These are phyloP conservation scores for Millerozyma acaciae DNA, from an alignment of 805 yeast species.

Conservation along the genomic window DNA sequence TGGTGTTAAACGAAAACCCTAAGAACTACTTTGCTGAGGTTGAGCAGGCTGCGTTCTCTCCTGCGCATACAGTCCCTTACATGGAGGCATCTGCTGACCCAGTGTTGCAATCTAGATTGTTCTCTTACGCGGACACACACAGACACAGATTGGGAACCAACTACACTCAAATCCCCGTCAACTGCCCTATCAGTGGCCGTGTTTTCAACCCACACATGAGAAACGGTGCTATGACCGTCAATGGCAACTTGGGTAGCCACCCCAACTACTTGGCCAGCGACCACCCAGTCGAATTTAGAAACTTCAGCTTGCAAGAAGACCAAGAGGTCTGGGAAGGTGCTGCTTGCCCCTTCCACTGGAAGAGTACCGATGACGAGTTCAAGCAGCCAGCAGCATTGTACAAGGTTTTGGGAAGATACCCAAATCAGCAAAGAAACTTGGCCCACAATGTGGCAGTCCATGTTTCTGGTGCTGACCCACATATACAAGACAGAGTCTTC, in stretches of 20 bases:
- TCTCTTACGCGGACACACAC: conserved; percentile 74
- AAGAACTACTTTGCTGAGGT: conserved; percentile 77
- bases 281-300: conserved; percentile 46
- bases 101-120: conserved; percentile 70
- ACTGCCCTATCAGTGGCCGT: conserved; percentile 60
- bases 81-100: conserved; percentile 77
- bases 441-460: conserved; percentile 83
- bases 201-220: conserved; percentile 65
- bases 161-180: conserved; percentile 83
- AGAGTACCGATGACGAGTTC: conserved; percentile 67
- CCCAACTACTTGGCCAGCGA: conserved; percentile 71
- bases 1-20: conserved; percentile 78
- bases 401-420: conserved; percentile 70
- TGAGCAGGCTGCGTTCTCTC: conserved; percentile 63
- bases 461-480: conserved; percentile 62
- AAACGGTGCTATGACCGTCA: conserved; percentile 70
- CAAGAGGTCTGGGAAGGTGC: conserved; percentile 83
- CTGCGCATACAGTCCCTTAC: conserved; percentile 69
- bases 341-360: conserved; percentile 87
- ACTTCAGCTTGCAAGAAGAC: conserved; percentile 50
- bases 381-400: conserved; percentile 75
- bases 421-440: conserved; percentile 80
- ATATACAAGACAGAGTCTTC: conserved; percentile 74
- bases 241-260: conserved; percentile 65
- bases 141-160: conserved; percentile 73